Conservation (phyloP, 2,329 filamentous ascomycete genomes). For the Verticillium tricorpus region DNA sequence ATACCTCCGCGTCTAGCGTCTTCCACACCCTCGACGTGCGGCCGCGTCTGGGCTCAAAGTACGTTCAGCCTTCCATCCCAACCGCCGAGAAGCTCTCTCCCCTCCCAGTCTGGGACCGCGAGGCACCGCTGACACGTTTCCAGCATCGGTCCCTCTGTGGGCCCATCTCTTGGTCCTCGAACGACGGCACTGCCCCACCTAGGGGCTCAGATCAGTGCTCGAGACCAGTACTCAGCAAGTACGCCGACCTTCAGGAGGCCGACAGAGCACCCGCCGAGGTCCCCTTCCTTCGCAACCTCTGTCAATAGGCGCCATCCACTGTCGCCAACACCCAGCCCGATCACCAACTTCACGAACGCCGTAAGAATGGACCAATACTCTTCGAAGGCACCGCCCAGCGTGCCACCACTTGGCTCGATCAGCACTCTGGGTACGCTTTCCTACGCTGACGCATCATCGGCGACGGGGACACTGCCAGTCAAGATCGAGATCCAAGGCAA, state of each 20-base stretch:
- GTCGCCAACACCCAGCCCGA: conserved; percentile 42
- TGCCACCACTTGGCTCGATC: conserved; percentile 49
- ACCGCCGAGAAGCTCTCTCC: neutral
- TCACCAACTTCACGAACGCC: conserved; percentile 36
- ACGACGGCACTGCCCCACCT: conserved; percentile 48
- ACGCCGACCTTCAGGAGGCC: conserved; percentile 47
- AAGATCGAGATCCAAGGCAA: conserved; percentile 71
- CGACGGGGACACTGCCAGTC: conserved; percentile 36
- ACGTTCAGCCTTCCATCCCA: conserved; percentile 26
- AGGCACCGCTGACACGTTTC: neutral
- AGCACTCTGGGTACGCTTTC: conserved; percentile 56
- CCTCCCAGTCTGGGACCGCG: neutral
- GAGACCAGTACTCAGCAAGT: conserved; percentile 49
- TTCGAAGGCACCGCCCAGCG: conserved; percentile 32
- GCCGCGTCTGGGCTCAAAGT: conserved; percentile 51
- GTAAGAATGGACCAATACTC: conserved; percentile 47
- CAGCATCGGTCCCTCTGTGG: neutral
- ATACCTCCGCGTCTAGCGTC: conserved; percentile 37
- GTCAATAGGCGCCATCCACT: conserved; percentile 45
- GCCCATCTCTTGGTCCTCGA: conserved; percentile 46
- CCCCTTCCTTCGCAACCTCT: conserved; percentile 43
- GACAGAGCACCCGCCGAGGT: conserved; percentile 45
- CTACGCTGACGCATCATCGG: conserved; percentile 44
- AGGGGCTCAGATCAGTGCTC: conserved; percentile 40
- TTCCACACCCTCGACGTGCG: conserved; percentile 48